A percentile compares a stretch with the other conserved stretches of the same genome.
phyloP scores from a whole-genome alignment of 2,329 filamentous ascomycete species.

The Metarhizium guizhouense region DNA sequence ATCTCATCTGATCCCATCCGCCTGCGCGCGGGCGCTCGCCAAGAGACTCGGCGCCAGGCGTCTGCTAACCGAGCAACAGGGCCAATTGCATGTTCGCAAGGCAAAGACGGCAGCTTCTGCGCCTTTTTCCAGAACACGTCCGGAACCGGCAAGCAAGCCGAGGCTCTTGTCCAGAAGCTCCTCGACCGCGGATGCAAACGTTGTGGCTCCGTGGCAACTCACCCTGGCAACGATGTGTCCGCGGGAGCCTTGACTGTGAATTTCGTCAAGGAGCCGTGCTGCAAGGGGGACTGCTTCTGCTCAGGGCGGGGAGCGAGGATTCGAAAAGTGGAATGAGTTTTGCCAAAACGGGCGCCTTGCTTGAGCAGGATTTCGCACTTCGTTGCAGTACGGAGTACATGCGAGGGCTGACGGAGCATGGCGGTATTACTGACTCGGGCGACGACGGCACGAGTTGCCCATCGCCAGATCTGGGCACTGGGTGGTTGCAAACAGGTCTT shows the following conservation, averaged over 20 bases:
- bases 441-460: no score
- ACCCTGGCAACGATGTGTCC: background rate
- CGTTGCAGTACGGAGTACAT: no score
- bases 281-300: background rate
- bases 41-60: no score
- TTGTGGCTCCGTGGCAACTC: background rate
- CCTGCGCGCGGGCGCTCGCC: no score
- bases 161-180: background rate
- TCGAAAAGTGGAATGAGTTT: no score
- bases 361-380: no score
- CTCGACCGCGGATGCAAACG: background rate
- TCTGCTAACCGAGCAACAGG: background rate
- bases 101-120: background rate
- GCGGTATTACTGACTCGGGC: no score
- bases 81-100: background rate
- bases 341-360: no score
- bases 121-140: background rate
- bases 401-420: no score
- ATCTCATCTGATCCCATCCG: no score
- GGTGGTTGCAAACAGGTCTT: no score
- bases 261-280: background rate
- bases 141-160: background rate
- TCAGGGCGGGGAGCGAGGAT: background rate
- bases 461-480: no score
- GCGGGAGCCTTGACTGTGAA: background rate